Percentiles rank a stretch among this genome's conserved stretches.
phyloP scores from a whole-genome alignment of 148 eudicot genomes.

The Fallopia convolvulus region DNA sequence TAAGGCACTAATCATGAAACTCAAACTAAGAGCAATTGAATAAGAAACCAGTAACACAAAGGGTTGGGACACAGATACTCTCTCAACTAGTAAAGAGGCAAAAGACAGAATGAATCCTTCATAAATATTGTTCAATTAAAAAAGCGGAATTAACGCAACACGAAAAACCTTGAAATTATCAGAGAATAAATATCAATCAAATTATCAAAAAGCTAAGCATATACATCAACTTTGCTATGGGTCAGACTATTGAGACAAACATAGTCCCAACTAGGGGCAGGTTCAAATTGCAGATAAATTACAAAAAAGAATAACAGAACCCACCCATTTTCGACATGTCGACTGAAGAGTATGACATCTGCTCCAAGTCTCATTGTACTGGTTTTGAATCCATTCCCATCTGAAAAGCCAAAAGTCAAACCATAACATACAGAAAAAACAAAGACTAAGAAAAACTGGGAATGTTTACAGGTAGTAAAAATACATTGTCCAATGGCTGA shows the following conservation, averaged over 20 bases:
- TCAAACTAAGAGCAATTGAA: not conserved
- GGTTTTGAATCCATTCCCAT: slow-evolving; percentile 99
- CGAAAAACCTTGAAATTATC: not conserved
- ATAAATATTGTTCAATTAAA: not conserved
- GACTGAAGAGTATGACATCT: slow-evolving; percentile 88
- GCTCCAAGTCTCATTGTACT: slow-evolving; percentile 99
- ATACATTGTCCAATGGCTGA: slow-evolving; percentile 82
- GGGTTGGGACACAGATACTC: not conserved
- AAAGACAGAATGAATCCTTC: not conserved
- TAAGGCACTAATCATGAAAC: not conserved
- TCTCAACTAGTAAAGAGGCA: not conserved
- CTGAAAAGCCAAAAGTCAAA: slow-evolving; percentile 44
- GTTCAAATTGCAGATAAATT: not conserved
- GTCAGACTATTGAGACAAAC: not conserved
- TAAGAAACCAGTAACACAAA: not conserved
- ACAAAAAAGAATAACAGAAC: not conserved
- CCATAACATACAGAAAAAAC: not conserved
- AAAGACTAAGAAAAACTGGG: slow-evolving; percentile 1
- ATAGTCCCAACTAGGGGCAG: not conserved
- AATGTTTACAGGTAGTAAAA: slow-evolving; percentile 7
- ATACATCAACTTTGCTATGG: not conserved
- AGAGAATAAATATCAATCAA: not conserved
- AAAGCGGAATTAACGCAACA: no score
- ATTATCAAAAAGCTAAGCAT: not conserved
- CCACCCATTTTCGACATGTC: slow-evolving; percentile 41